phyloP scores from a whole-genome alignment of 2,329 filamentous ascomycete genomes.

The Ascochyta pisi region DNA sequence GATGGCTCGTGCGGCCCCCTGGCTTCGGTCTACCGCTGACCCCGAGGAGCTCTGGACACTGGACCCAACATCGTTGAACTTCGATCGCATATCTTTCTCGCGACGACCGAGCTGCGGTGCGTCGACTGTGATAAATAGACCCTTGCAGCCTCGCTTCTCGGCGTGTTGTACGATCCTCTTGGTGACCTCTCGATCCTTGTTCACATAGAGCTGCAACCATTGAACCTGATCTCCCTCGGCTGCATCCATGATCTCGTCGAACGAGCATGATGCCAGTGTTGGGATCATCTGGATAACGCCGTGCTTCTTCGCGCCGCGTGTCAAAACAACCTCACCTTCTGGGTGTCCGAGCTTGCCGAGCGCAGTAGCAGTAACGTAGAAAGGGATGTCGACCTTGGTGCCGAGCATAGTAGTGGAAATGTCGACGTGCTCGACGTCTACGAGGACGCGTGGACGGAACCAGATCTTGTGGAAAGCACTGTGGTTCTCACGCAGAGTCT shows the following conservation, averaged over 20 bases:
- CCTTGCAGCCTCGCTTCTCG: conserved; percentile 89
- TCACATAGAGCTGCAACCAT: conserved; percentile 96
- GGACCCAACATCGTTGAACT: conserved; percentile 83
- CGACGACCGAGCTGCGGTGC: conserved; percentile 92
- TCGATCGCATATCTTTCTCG: conserved; percentile 97
- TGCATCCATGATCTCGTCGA: conserved; percentile 95
- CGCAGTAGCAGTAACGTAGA: conserved; percentile 96
- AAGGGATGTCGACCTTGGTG: conserved; percentile 80
- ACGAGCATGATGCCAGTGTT: conserved; percentile 93
- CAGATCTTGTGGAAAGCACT: conserved; percentile 95
- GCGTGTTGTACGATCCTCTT: conserved; percentile 90
- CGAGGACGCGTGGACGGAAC: conserved; percentile 89
- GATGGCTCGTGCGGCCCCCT: conserved; percentile 93
- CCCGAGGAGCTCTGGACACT: conserved; percentile 76
- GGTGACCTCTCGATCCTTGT: conserved; percentile 92
- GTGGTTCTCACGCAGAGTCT: conserved; percentile 97
- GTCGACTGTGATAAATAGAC: conserved; percentile 97
- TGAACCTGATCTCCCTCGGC: conserved; percentile 80
- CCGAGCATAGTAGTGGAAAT: conserved; percentile 93
- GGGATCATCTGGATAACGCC: conserved; percentile 98
- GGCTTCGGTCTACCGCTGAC: conserved; percentile 78
- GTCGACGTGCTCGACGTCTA: conserved; percentile 88
- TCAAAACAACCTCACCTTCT: conserved; percentile 92
- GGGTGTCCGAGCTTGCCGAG: conserved; percentile 93
- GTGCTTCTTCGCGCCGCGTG: conserved; percentile 82